Evolutionary conservation across 164 flowering plant species (phyloP), one percentile per base, ranked within the genome.

Genomic region (Magnolia changhungtana): DNA sequence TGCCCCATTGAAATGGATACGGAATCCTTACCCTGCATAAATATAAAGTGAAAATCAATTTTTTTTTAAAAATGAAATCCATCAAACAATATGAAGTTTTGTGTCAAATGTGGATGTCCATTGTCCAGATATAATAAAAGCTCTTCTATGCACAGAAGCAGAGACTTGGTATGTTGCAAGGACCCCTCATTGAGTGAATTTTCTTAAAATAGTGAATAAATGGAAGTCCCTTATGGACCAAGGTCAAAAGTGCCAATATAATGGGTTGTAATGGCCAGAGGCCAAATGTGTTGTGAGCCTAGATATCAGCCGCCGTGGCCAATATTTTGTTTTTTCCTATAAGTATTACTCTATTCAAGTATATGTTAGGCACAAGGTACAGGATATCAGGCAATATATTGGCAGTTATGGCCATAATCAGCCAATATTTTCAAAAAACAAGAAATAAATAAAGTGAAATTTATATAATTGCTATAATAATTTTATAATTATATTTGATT

Each of bases 1-100:
- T 61, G 29, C 98, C 97, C 96, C 97, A 92, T 74, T 91, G 96
- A 79, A 92, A 91, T 64, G 93, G 97, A 79, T 79, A 82, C 16
- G 97, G 97, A 76, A 90, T 45, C 76, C 78, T 84, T 65, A 94
- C 72, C 97, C 96, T 92, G 89, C 77, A 85, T 21, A 69, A 3
- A 55, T 18, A 71, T 1, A 69, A 51, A 55, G 49, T 20, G 24
- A 73, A 20, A 52, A 19, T 37, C 4, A 37, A 3, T 37, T 37
- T 2, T 67, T 24, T 31, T 31, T 3, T 68, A 8, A 8, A 29
- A 37, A 9, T 23, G 18, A 7, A 55, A 55, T 16, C 0, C 3
- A 55, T 55, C 16, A 55, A 16, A 55, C 3, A 18, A 16, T 16
- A 55, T 10, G 61, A 55, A 11, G 18, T 55, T 55, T 55, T 55